A percentile compares a stretch with the other conserved stretches of the same genome.
phyloP scores from a whole-genome alignment of 768 basidiomycete species.

The Botryobasidium botryosum region DNA sequence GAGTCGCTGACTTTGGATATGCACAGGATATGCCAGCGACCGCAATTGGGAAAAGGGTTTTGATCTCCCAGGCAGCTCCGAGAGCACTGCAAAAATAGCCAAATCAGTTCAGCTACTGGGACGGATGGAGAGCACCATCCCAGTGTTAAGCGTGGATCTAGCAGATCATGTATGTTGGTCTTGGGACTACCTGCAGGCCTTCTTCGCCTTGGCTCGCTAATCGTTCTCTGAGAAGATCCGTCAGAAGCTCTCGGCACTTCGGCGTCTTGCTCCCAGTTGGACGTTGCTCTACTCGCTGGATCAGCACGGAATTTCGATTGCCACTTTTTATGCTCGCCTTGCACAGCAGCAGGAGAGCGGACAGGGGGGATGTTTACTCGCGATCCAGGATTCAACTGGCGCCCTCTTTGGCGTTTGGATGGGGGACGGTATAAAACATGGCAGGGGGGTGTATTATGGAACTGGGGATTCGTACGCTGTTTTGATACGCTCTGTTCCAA shows the following conservation, averaged over 20 bases:
- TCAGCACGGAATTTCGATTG: conserved; percentile 85
- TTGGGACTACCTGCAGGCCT: neutral
- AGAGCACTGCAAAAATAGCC: conserved; percentile 23
- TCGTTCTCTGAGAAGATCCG: conserved; percentile 36
- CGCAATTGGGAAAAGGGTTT: conserved; percentile 48
- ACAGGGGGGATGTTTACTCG: conserved; percentile 37
- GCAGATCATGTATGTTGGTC: conserved; percentile 2
- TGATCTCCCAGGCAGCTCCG: conserved; percentile 19
- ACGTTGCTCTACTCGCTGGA: conserved; percentile 77
- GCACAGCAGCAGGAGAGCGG: conserved; percentile 13
- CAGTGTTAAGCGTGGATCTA: conserved; percentile 30
- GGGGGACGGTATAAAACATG: conserved; percentile 41
- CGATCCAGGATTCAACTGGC: conserved; percentile 45
- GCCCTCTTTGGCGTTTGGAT: conserved; percentile 70
- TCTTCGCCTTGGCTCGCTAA: neutral
- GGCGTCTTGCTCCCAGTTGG: conserved; percentile 56
- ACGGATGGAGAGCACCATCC: conserved; percentile 34
- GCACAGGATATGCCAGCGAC: conserved; percentile 40
- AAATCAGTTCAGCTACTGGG: conserved; percentile 33
- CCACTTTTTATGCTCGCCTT: conserved; percentile 51
- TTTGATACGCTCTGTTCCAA: neutral
- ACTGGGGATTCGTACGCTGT: conserved; percentile 61
- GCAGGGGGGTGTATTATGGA: conserved; percentile 62
- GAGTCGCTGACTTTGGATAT: neutral
- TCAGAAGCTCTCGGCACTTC: conserved; percentile 51